Conservation (phyloP, 2,329 filamentous ascomycete genomes). For the Fusarium clavum region DNA sequence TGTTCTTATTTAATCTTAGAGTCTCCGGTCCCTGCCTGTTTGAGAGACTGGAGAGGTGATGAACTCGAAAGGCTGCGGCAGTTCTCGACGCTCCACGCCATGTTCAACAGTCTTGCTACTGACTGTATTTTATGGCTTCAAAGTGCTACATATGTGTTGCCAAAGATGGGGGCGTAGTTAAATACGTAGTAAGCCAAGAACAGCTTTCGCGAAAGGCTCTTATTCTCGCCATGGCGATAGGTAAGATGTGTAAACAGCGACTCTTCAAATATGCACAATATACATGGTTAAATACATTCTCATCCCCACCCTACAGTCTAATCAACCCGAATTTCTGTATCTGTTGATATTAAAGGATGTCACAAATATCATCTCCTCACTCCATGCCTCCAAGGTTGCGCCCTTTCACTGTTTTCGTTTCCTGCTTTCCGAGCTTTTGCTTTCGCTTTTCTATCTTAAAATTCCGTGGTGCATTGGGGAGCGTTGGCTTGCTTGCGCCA, state of each 20-base stretch:
- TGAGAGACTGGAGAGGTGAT: background rate
- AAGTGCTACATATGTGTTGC: accelerated
- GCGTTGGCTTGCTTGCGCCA: too few relatives aligned
- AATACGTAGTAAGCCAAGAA: background rate
- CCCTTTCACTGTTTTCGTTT: too few relatives aligned
- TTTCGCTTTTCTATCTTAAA: too few relatives aligned
- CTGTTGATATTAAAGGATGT: too few relatives aligned
- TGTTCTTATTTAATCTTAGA: background rate
- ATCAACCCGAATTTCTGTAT: too few relatives aligned
- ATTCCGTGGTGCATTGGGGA: too few relatives aligned
- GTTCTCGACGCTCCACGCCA: background rate
- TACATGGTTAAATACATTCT: too few relatives aligned
- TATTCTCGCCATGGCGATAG: accelerated
- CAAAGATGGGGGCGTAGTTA: too few relatives aligned
- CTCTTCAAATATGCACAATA: background rate
- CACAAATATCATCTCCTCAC: too few relatives aligned
- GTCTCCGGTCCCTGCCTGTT: background rate
- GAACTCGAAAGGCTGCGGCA: background rate
- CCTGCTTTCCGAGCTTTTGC: too few relatives aligned
- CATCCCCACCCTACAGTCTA: too few relatives aligned
- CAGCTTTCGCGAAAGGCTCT: background rate
- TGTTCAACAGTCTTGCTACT: background rate
- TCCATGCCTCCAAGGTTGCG: too few relatives aligned
- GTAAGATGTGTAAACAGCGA: background rate
- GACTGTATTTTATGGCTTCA: accelerated